Conservation (phyloP, 257 asterid genomes). For the Solanum stenotomum region DNA sequence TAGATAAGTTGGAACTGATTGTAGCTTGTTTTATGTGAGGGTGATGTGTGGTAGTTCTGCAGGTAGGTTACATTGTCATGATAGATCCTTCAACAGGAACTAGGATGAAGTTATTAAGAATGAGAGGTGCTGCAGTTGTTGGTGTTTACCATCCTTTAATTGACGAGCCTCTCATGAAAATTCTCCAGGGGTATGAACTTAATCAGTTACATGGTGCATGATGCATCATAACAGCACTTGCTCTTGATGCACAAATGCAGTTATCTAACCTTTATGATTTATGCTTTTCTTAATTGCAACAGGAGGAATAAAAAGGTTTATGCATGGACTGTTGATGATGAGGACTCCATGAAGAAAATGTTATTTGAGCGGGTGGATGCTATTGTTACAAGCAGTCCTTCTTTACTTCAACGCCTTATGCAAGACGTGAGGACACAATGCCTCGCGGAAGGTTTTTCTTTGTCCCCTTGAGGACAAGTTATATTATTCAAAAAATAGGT, state of each 20-base stretch:
- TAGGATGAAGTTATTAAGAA: slow-evolving; percentile 56
- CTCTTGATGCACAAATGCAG: neutral
- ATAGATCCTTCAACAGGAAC: slow-evolving; percentile 53
- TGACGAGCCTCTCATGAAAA: slow-evolving; percentile 60
- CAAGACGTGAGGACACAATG: slow-evolving; percentile 47
- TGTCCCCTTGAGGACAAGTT: slow-evolving; percentile 12
- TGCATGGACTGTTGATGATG: slow-evolving; percentile 89
- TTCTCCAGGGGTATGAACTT: slow-evolving; percentile 58
- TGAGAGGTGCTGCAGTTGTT: slow-evolving; percentile 74
- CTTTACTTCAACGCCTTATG: slow-evolving; percentile 66
- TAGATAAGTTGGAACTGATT: neutral
- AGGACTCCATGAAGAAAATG: slow-evolving; percentile 62
- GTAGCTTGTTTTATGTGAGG: neutral
- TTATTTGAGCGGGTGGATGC: slow-evolving; percentile 65
- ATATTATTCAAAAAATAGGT: neutral
- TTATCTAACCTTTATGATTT: neutral
- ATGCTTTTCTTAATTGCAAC: slow-evolving; percentile 8
- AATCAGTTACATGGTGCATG: neutral
- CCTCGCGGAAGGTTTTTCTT: slow-evolving; percentile 59
- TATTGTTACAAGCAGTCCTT: slow-evolving; percentile 74
- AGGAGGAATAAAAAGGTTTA: slow-evolving; percentile 84
- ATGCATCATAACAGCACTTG: neutral
- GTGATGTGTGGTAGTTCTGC: slow-evolving; percentile 16
- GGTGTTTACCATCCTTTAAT: slow-evolving; percentile 89
- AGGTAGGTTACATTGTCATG: slow-evolving; percentile 98